Evolutionary conservation across 1,284 basidiomycete species (phyloP), one percentile per base, ranked within the genome.

Genomic region (Rhodotorula sp.): DNA sequence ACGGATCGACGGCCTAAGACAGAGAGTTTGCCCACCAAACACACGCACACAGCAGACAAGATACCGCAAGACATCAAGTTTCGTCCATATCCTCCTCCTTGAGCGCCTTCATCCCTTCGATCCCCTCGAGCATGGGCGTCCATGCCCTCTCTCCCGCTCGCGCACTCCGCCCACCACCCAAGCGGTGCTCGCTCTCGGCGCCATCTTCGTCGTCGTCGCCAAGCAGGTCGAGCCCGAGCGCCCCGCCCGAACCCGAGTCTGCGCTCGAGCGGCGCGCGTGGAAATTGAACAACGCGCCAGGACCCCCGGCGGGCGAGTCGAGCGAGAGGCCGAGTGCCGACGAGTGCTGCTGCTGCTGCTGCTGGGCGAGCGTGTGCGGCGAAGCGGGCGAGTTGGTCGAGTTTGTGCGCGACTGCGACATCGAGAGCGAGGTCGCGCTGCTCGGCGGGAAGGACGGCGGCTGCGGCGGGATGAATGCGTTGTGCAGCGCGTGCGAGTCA

Each of bases 71-170:
- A 27, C 25, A 27, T 13, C 8, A 60, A 14, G 58, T 17, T 25
- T 60, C 46, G 42, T 64, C 62, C 62, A 64, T 64, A 25, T 64
- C 62, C 62, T 64, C 62, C 46, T 64, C 62, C 54, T 64, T 56
- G 27, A 56, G 53, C 45, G 41, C 53, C 42, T 45, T 23, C 42
- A 63, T 46, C 61, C 52, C 50, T 25, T 41, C 61, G 25, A 53
- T 53, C 44, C 44, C 52, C 42, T 58, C 56, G 34, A 27, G 52
- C 44, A 63, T 53, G 25, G 58, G 56, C 56, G 56, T 58, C 56
- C 56, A 58, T 2, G 44, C 58, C 7, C 45, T n/a, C 45, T 48
- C 42, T 7, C 58, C 48, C 27, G 21, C 59, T 0, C 45, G 17
- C 27, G 17, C 59, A 41, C 55, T 56, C 55, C 34, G 7, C 19